phyloP scores from a whole-genome alignment of 345 rosid species.

The Bruguiera sexangula region DNA sequence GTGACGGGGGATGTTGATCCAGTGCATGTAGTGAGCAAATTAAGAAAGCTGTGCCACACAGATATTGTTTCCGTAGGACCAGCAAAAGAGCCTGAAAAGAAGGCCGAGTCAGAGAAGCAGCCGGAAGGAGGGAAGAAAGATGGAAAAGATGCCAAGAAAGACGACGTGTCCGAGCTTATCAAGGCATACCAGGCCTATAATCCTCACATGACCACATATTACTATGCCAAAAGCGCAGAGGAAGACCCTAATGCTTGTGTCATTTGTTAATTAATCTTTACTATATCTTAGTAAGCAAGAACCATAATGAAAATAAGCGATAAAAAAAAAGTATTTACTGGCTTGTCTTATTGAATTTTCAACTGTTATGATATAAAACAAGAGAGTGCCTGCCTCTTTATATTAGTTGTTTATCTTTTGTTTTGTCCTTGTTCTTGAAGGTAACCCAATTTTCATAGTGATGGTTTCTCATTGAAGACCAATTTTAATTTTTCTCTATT shows the following conservation, averaged over 20 bases:
- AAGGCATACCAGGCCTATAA: slow-evolving; percentile 23
- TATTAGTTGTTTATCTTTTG: no score
- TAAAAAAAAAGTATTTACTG: background rate
- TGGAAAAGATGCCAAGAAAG: background rate
- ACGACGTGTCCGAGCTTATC: slow-evolving; percentile 19
- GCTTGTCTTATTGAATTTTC: no score
- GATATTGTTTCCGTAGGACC: slow-evolving; percentile 54
- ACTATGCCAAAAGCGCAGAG: slow-evolving; percentile 22
- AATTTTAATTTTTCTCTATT: no score
- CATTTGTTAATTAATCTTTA: slow-evolving; percentile 24
- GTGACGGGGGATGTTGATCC: slow-evolving; percentile 54
- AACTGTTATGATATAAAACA: no score
- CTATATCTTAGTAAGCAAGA: background rate
- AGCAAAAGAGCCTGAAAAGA: slow-evolving; percentile 56
- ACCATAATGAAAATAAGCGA: background rate
- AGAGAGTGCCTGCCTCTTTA: no score
- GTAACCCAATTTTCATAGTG: no score
- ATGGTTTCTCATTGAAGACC: no score
- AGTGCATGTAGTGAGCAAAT: slow-evolving; percentile 33
- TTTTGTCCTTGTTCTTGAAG: no score
- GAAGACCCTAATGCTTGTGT: slow-evolving; percentile 45
- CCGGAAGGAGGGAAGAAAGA: slow-evolving; percentile 9
- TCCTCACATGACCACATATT: slow-evolving; percentile 16
- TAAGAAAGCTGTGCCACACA: slow-evolving; percentile 49
- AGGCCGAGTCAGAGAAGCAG: slow-evolving; percentile 41